A percentile compares a stretch with the other conserved stretches of the same genome.
Evolutionary conservation across 331 rosid genomes (phyloP).

Genomic region (Rosa hybrid): DNA sequence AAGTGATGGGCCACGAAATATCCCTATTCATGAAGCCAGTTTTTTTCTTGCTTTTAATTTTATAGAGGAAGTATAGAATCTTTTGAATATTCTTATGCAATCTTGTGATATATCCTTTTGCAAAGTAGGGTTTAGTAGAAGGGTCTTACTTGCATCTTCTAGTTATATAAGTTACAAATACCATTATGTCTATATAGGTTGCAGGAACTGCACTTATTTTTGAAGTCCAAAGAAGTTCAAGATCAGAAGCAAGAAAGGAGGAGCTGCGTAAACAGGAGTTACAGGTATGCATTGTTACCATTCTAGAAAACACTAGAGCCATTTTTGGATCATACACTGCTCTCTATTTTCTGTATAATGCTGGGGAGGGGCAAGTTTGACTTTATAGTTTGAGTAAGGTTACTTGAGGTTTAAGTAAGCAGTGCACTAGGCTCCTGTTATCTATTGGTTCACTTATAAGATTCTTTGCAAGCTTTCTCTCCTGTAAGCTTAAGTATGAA

Average conservation of each 20-base stretch:
- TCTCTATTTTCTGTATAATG: not conserved
- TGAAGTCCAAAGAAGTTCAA: slow-evolving; percentile 85
- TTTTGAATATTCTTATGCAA: too few relatives aligned
- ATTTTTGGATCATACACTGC: not conserved
- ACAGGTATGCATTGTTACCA: slow-evolving; percentile 43
- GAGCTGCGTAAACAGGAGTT: slow-evolving; percentile 65
- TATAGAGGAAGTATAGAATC: too few relatives aligned
- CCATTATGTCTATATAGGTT: slow-evolving; percentile 46
- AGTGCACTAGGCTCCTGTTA: not conserved
- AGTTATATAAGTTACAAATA: not conserved
- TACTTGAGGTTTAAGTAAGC: not conserved
- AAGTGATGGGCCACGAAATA: too few relatives aligned
- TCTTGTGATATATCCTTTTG: not conserved
- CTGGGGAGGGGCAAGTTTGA: not conserved
- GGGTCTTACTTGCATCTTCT: not conserved
- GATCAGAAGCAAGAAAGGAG: slow-evolving; percentile 89
- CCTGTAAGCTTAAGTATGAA: not conserved
- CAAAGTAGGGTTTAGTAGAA: not conserved
- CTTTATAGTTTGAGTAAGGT: not conserved
- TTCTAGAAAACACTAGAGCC: too few relatives aligned
- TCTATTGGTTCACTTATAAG: not conserved
- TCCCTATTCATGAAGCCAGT: not conserved
- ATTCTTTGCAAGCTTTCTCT: not conserved
- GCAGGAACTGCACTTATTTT: slow-evolving; percentile 74
- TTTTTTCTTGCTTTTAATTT: not conserved